Evolutionary conservation across 164 flowering plant genomes (phyloP).

Genomic region (Kingdonia uniflora): DNA sequence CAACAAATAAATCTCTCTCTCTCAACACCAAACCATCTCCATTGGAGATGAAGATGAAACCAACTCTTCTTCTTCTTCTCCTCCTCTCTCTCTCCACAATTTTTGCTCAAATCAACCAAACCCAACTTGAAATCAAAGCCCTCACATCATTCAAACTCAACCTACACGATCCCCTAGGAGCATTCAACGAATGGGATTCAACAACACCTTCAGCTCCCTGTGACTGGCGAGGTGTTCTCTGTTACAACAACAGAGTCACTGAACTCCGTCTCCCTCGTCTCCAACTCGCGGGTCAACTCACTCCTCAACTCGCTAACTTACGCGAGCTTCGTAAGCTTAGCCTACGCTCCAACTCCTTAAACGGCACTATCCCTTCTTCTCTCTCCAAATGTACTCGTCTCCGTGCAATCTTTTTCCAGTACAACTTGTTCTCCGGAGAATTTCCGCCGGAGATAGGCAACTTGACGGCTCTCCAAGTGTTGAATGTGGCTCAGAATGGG

Average conservation of each 20-base stretch:
- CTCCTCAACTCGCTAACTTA: slow-evolving; percentile 22
- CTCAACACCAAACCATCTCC: slow-evolving; percentile 1
- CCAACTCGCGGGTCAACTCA: slow-evolving; percentile 21
- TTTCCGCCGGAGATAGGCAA: slow-evolving; percentile 26
- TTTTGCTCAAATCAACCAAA: slow-evolving; percentile 10
- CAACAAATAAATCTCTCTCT: not conserved
- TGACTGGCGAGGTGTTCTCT: slow-evolving; percentile 81
- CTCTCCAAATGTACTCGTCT: slow-evolving; percentile 29
- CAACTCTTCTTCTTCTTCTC: slow-evolving; percentile 12
- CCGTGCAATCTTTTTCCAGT: slow-evolving; percentile 32
- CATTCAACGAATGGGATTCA: slow-evolving; percentile 55
- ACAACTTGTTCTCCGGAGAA: slow-evolving; percentile 39
- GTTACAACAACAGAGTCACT: slow-evolving; percentile 40
- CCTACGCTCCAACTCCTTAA: slow-evolving; percentile 46
- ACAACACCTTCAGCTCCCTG: slow-evolving; percentile 76
- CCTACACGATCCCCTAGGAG: slow-evolving; percentile 67
- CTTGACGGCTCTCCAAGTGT: slow-evolving; percentile 25
- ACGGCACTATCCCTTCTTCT: slow-evolving; percentile 35
- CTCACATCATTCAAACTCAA: slow-evolving; percentile 39
- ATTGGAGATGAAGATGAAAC: not conserved
- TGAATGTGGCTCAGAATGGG: slow-evolving; percentile 33
- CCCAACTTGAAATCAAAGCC: slow-evolving; percentile 39
- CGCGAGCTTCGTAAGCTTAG: slow-evolving; percentile 50
- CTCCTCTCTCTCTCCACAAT: slow-evolving; percentile 12
- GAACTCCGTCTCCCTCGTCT: slow-evolving; percentile 75